Evolutionary conservation across 2,329 filamentous ascomycete species (phyloP).

Genomic region (Chaetomiaceae sp.): DNA sequence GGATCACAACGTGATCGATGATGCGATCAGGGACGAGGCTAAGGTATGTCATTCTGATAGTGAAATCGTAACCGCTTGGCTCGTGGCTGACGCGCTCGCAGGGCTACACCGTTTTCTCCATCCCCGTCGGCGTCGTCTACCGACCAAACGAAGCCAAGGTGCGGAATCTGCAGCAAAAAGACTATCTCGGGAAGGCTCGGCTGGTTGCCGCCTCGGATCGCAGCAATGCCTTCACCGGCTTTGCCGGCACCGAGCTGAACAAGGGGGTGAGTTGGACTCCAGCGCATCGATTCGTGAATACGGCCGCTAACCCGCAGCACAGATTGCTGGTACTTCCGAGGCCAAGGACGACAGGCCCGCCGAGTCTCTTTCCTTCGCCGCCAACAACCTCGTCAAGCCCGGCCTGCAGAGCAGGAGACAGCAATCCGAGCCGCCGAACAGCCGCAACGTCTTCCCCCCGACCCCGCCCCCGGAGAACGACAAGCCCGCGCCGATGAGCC

Average conservation of each 20-base stretch:
- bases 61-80: no score
- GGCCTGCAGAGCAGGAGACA: slow-evolving; percentile 74
- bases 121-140: slow-evolving; percentile 92
- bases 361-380: slow-evolving; percentile 85
- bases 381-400: slow-evolving; percentile 86
- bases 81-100: slow-evolving; percentile 31
- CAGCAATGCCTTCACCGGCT: slow-evolving; percentile 74
- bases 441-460: slow-evolving; percentile 85
- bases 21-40: slow-evolving; percentile 87
- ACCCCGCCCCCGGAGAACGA: slow-evolving; percentile 94
- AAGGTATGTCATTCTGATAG: slow-evolving; percentile 62
- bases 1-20: slow-evolving; percentile 96
- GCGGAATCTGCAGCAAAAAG: slow-evolving; percentile 94
- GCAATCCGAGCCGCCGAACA: slow-evolving; percentile 75
- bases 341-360: slow-evolving; percentile 72
- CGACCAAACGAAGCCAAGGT: slow-evolving; percentile 96
- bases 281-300: background rate
- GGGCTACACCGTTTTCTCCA: slow-evolving; percentile 98
- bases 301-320: background rate
- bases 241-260: slow-evolving; percentile 72
- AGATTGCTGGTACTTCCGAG: slow-evolving; percentile 47
- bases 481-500: slow-evolving; percentile 45
- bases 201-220: slow-evolving; percentile 83
- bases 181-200: slow-evolving; percentile 94
- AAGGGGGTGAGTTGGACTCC: slow-evolving; percentile 43